Conservation (phyloP, 2,329 filamentous ascomycete species). For the Fusarium sp. region DNA sequence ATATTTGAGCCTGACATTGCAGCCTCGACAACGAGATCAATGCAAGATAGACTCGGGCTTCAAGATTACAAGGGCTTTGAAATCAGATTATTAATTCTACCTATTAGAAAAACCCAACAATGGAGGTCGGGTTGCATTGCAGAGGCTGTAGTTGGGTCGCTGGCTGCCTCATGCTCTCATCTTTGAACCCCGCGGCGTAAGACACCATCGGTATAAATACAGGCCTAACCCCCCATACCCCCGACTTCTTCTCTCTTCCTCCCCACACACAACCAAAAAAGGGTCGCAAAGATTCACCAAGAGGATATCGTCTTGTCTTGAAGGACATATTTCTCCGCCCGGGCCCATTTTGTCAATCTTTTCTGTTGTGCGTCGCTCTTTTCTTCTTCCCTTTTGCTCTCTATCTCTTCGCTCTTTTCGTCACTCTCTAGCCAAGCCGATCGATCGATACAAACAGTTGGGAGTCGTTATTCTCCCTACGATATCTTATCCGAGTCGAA, state of each 20-base stretch:
- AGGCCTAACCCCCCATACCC: constrained; percentile 29
- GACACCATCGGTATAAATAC: constrained; percentile 42
- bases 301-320: constrained; percentile 65
- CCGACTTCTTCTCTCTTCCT: constrained; percentile 52
- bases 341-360: constrained; percentile 63
- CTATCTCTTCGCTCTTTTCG: constrained; percentile 62
- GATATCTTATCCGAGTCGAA: constrained; percentile 17
- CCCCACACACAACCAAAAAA: constrained; percentile 66
- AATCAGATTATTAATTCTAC: constrained; percentile 7
- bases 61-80: constrained; percentile 1
- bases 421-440: constrained; percentile 60
- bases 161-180: constrained; percentile 21
- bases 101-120: background rate
- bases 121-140: constrained; percentile 7
- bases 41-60: constrained; percentile 14
- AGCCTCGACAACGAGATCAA: constrained; percentile 14
- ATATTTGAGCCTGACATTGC: constrained; percentile 4
- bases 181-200: constrained; percentile 29
- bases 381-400: constrained; percentile 46
- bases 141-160: constrained; percentile 11
- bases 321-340: constrained; percentile 61
- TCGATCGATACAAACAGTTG: constrained; percentile 40
- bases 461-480: constrained; percentile 30
- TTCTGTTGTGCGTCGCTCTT: constrained; percentile 54
- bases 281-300: constrained; percentile 68